These are phyloP conservation scores for Exserohilum rostratum DNA, from an alignment of 2,329 filamentous ascomycete species.

Conservation along the genomic window DNA sequence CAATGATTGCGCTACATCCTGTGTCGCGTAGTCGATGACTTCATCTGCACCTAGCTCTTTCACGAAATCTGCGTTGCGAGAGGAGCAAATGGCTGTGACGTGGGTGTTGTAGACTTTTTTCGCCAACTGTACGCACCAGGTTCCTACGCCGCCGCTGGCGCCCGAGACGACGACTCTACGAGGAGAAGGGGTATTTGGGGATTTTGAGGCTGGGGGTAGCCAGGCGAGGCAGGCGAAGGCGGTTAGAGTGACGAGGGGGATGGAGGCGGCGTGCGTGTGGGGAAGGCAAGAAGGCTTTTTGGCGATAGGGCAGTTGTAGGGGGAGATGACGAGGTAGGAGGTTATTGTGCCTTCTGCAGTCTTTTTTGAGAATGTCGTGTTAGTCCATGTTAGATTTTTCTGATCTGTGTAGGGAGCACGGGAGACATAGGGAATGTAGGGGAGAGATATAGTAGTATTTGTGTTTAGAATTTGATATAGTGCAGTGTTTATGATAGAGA, in stretches of 20 bases:
- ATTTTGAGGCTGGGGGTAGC: slow-evolving; percentile 17
- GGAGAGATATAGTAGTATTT: no score
- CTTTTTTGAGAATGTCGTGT: slow-evolving; percentile 6
- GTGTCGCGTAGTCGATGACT: slow-evolving; percentile 46
- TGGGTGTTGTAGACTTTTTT: slow-evolving; percentile 46
- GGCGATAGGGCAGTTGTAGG: slow-evolving; percentile 29
- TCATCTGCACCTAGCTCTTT: slow-evolving; percentile 57
- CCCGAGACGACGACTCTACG: slow-evolving; percentile 37
- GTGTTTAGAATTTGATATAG: no score
- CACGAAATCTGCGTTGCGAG: slow-evolving; percentile 55
- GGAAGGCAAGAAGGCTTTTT: slow-evolving; percentile 28
- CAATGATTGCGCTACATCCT: slow-evolving; percentile 43
- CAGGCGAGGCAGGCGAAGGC: slow-evolving; percentile 43
- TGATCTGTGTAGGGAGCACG: no score
- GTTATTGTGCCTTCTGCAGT: slow-evolving; percentile 38
- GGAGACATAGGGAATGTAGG: no score
- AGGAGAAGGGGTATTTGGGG: slow-evolving; percentile 7
- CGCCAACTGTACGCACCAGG: slow-evolving; percentile 49
- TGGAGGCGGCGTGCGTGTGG: slow-evolving; percentile 33
- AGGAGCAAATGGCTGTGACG: slow-evolving; percentile 58
- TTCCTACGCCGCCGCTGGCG: slow-evolving; percentile 42
- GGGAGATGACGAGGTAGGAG: slow-evolving; percentile 27
- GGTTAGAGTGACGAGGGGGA: slow-evolving; percentile 49
- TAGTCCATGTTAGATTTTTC: no score
- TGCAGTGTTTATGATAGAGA: no score